These are phyloP conservation scores for Quercus variabilis DNA, from an alignment of 306 rosid genomes.

Conservation along the genomic window DNA sequence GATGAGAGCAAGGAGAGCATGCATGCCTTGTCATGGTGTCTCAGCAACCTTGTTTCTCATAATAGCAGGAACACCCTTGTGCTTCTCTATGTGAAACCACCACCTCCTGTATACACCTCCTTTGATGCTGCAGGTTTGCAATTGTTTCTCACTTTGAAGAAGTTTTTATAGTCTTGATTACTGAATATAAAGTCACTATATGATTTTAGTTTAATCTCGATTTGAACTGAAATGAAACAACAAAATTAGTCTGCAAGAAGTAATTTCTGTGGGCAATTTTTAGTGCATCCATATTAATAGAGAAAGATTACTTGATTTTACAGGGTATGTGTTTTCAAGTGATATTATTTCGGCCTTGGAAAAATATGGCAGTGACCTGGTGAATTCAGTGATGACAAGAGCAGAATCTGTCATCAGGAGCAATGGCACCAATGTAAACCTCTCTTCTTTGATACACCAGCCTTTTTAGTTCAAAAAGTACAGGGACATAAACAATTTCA, in stretches of 20 bases:
- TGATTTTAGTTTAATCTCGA: no score
- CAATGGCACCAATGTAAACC: constrained; percentile 31
- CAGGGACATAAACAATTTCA: no score
- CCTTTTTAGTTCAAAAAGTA: background rate
- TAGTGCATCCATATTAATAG: background rate
- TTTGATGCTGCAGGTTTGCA: constrained; percentile 66
- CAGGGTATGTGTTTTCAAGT: constrained; percentile 58
- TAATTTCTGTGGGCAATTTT: background rate
- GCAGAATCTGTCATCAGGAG: constrained; percentile 56
- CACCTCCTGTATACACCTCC: constrained; percentile 50
- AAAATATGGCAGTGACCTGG: constrained; percentile 44
- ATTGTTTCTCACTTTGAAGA: background rate
- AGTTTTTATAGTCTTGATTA: background rate
- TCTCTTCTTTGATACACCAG: background rate
- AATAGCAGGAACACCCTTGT: constrained; percentile 41
- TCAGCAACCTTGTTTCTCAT: constrained; percentile 44
- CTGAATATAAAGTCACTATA: background rate
- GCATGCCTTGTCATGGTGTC: constrained; percentile 76
- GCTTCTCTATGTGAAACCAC: constrained; percentile 77
- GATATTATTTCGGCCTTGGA: constrained; percentile 52
- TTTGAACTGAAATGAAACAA: no score
- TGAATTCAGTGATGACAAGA: constrained; percentile 67
- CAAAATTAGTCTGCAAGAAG: no score
- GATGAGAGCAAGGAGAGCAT: constrained; percentile 88
- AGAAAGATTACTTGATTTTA: background rate